Evolutionary conservation across 306 rosid species (phyloP), one percentile per base, ranked within the genome.

Genomic region (Adenanthera pavonina): DNA sequence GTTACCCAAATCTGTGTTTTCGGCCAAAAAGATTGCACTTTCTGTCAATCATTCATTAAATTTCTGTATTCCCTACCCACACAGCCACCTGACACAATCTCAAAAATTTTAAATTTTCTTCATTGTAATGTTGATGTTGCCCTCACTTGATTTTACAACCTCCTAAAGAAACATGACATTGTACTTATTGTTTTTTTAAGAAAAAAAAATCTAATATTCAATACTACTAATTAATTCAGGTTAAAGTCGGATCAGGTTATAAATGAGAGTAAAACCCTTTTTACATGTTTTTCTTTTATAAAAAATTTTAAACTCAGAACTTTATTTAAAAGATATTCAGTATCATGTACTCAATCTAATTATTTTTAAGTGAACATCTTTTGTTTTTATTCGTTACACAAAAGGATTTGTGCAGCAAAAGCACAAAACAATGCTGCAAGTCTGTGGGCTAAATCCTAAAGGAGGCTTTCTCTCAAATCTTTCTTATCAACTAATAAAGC

Each of bases 371-470:
- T 25, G 30, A 25, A 25, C 69, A 40, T 13, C 67, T 40, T 54
- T 41, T 78, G 67, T 53, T 69, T 66, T 67, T 41, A 53, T 53
- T 67, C 75, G 7, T 20, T 8, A 40, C n/a, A 67, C 82, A 40
- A 25, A 38, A 77, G 48, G 43, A 38, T 62, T 30, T 41, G 34
- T 25, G 6, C 65, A 3, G 25, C 35, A 11, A 4, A 60, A 12
- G 41, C 67, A 56, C 8, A 41, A 11, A 43, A 64, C 54, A 69
- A 30, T 36, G 72, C 7, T 6, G 65, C 72, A 68, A 79, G 60
- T 68, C 87, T 69, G 66, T 79, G 87, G 87, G 84, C 65, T 20
- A 8, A 56, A 54, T 17, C 81, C 81, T 47, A 25, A 52, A 16
- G 74, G 69, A 6, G 16, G 82, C 60, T 61, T 62, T 16, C 71